Evolutionary conservation across 805 yeast species (phyloP), one percentile per base, ranked within the genome.

Genomic region (Starmera quercuum): DNA sequence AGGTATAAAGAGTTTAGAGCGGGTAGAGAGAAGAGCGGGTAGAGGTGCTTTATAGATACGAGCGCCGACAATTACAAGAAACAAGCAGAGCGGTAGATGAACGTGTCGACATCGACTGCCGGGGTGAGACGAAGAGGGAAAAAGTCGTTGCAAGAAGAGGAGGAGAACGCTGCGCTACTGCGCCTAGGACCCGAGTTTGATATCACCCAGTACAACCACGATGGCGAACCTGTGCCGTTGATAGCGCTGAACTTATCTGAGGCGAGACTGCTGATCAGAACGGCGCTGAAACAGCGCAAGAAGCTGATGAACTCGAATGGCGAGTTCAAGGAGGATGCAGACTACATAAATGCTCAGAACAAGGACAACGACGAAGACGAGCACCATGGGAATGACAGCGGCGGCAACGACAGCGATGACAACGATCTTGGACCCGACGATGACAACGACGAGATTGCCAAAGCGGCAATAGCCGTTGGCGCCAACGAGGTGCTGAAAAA

Each of bases 111-210:
- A 25, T 83, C 95, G 33, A 83, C 96, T 4, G 72, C 85, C 32
- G 90, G 88, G 19, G 83, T 83, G 29, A 74, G 86, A 54, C 78
- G 95, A 63, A 75, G 95, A 58, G 74, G 78, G 33, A 64, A 60
- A 26, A 72, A 66, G 37, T 78, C 77, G 38, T 69, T 75, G 28
- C 49, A 47, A 28, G 88, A 79, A 38, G 95, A 84, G 43, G 97
- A 88, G 51, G 97, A 90, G 53, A 94, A 92, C 51, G 94, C 97
- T 0, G 77, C 95, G 0, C 71, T 73, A 33, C 69, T 92, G 46
- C 81, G 83, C 51, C 71, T 92, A 36, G 98, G 98, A 8, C 90
- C 95, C 19, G 98, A 92, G 61, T 92, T 92, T 53, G 88, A 80
- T 47, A 59, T 82, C 33, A 74, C 72, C 22, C 97, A 88, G 55